A percentile compares a stretch with the other conserved stretches of the same genome.
phyloP scores from a whole-genome alignment of 2,329 filamentous ascomycete genomes.

The Cladophialophora immunda region DNA sequence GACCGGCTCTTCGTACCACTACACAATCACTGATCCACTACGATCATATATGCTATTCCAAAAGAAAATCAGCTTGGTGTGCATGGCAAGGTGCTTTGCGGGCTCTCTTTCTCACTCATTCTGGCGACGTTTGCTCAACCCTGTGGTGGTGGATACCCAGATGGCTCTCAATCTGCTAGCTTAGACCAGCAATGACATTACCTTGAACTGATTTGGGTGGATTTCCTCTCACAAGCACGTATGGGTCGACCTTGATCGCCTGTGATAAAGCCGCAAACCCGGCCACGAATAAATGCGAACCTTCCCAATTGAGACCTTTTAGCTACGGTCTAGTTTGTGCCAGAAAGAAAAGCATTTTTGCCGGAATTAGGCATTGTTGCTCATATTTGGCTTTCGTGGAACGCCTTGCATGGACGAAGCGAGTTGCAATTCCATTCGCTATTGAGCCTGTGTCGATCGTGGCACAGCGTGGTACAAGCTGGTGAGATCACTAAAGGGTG shows the following conservation, averaged over 20 bases:
- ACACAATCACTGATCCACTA: constrained; percentile 22
- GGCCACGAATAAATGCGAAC: neutral
- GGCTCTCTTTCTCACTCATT: constrained; percentile 26
- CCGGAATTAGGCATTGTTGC: neutral
- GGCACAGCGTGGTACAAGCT: neutral
- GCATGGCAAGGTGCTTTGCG: constrained; percentile 33
- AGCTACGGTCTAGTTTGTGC: neutral
- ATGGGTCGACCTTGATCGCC: neutral
- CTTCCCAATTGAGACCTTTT: neutral
- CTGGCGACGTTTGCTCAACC: constrained; percentile 21
- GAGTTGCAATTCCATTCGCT: neutral
- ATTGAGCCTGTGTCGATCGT: constrained; percentile 2
- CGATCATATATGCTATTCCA: constrained; percentile 25
- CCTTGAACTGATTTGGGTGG: constrained; percentile 25
- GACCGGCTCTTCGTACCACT: constrained; percentile 30
- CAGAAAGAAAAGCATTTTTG: neutral
- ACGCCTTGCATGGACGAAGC: neutral
- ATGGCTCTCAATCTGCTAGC: constrained; percentile 27
- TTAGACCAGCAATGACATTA: constrained; percentile 34
- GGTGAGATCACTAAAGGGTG: neutral
- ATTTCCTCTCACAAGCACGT: no score
- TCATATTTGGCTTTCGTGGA: neutral
- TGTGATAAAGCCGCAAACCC: neutral
- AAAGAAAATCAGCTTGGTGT: constrained; percentile 27
- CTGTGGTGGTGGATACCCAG: constrained; percentile 19